Evolutionary conservation across 306 rosid genomes (phyloP), one percentile per base, ranked within the genome.

Genomic region (Vigna mungo): DNA sequence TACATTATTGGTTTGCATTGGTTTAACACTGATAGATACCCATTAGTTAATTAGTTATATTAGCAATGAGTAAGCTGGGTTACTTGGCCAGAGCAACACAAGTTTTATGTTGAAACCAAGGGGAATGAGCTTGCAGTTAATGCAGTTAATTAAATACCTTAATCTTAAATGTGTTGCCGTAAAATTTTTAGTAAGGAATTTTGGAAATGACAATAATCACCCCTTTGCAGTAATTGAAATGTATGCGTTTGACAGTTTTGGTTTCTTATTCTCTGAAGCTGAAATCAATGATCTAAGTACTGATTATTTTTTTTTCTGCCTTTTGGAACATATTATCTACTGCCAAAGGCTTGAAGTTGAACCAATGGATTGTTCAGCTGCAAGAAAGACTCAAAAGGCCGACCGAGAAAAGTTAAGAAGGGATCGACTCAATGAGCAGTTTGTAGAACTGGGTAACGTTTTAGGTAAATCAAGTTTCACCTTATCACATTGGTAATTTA

Each of bases 321-420:
- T 9, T 80, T 74, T 58, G 14, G 70, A 78, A 70, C 74, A 68
- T 47, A 49, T 23, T 76, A 7, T 73, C 76, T 88, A 80, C 77
- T 80, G 92, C 85, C 85, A 78, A 54, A 84, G 76, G 85, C 68
- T 78, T 80, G 90, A 88, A 76, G 88, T 83, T 55, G 86, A 90
- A 25, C 54, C 34, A 54, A 93, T 87, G 87, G 96, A 92, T 80
- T 53, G 87, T 79, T 25, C 85, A 73, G 84, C 89, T 75, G 87
- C 93, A 67, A 92, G 90, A 81, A 92, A 85, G 87, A 64, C 84
- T 30, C 98, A 90, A 80, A 94, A 94, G 90, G 97, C 98, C 59
- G 98, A 89, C 81, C 70, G 94, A 70, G 98, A 94, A 87, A 94
- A 92, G 85, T 58, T 90, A 60, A 92, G 97, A 84, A 89, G 97